Evolutionary conservation across 495 filamentous ascomycete genomes (phyloP).

Genomic region (Annulohypoxylon maeteangense): DNA sequence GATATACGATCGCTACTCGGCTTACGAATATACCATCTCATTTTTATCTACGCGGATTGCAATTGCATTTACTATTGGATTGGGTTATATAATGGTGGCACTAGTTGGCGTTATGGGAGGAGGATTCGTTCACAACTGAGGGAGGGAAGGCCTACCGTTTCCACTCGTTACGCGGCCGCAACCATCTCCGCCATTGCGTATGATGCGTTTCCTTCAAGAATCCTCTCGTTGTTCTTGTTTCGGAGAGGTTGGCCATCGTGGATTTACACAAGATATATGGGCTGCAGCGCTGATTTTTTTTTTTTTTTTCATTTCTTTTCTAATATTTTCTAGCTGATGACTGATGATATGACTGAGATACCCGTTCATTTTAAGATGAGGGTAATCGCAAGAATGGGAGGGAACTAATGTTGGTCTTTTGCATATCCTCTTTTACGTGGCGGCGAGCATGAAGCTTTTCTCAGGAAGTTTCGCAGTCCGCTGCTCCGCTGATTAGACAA

Average conservation of each 20-base stretch:
- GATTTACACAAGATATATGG: slow-evolving; percentile 36
- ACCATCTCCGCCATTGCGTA: slow-evolving; percentile 4
- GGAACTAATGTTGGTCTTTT: slow-evolving; percentile 43
- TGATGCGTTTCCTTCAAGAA: slow-evolving; percentile 11
- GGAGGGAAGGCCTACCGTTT: slow-evolving; percentile 8
- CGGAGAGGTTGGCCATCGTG: slow-evolving; percentile 24
- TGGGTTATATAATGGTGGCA: slow-evolving; percentile 39
- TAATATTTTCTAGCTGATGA: slow-evolving; percentile 45
- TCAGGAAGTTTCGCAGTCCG: neutral
- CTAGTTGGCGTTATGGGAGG: slow-evolving; percentile 38
- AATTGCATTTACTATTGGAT: slow-evolving; percentile 37
- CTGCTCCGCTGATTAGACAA: slow-evolving; percentile 34
- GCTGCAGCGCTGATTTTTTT: slow-evolving; percentile 35
- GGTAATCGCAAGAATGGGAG: slow-evolving; percentile 47
- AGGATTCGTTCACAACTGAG: slow-evolving; percentile 19
- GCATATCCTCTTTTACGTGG: slow-evolving; percentile 30
- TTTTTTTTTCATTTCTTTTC: slow-evolving; percentile 17
- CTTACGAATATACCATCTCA: slow-evolving; percentile 39
- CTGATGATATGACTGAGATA: slow-evolving; percentile 46
- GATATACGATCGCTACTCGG: slow-evolving; percentile 36
- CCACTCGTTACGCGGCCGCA: slow-evolving; percentile 32
- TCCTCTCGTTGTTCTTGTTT: slow-evolving; percentile 22
- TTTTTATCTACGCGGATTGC: slow-evolving; percentile 18
- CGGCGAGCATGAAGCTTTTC: slow-evolving; percentile 11
- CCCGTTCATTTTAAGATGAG: slow-evolving; percentile 52